Base-by-base conservation (phyloP, 805 yeast species). In the Saccharomycopsis oosterbeekiorum region DNA sequence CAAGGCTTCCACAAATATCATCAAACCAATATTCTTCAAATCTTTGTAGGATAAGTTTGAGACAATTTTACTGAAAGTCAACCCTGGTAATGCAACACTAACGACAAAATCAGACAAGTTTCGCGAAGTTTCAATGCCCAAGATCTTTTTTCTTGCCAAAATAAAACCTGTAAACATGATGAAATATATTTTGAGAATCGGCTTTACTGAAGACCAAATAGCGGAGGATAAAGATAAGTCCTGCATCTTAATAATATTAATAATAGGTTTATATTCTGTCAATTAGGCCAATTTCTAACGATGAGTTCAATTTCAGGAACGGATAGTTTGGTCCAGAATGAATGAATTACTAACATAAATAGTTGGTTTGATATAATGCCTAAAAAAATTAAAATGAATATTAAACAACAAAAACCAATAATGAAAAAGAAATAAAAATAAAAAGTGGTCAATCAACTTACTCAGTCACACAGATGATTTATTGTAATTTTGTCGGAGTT, bases 131-230 rank as follows among this genome's bases (percentile, higher is more conserved):
- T 85, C 79, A 1, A 84, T 88, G 1, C 85, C 76, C 14, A 88
- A 70, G 57, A 86, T 76, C 60, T 86, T 84, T 64, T 72, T 67
- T 61, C 77, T 78, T 1, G 93, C 86, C 15, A 88, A 71, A 26
- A 73, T 70, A 67, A 79, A 85, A 26, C 94, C 96, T n/a, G 84
- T 70, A 15, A 79, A 82, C 3, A 88, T 83, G 68, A 88, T 85
- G 70, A 86, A 72, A 69, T 88, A 88, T 70, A 88, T 85, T 70
- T 88, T 84, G 68, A 87, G 78, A 65, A 88, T 85, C 15, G 94
- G 94, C 72, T 85, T 86, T 34, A 86, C 89, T 0, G 93, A 76
- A 8, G 64, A 60, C 62, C 70, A 64, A 10, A 64, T 60, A 3
- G 66, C 66, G 2, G 67, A 55, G 10, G 60, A 56, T 2, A 62